phyloP scores from a whole-genome alignment of 257 asterid genomes.

The Ehretia macrophylla region DNA sequence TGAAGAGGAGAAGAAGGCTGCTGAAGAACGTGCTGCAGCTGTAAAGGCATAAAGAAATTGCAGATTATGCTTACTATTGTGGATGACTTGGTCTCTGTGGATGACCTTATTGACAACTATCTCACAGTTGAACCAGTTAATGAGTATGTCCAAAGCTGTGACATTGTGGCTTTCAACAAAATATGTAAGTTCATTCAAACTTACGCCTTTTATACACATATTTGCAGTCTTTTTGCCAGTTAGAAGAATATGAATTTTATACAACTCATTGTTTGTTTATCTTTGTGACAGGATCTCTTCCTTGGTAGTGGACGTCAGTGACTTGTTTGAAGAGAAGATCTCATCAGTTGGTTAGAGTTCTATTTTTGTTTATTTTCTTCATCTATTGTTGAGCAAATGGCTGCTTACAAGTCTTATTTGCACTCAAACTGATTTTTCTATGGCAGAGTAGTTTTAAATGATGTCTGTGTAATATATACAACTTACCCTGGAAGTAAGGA shows the following conservation, averaged over 20 bases:
- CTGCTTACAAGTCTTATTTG: too few relatives aligned
- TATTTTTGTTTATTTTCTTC: neutral
- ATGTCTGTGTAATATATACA: too few relatives aligned
- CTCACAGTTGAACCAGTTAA: conserved; percentile 46
- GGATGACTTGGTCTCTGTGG: conserved; percentile 39
- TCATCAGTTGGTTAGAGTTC: neutral
- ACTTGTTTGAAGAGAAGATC: neutral
- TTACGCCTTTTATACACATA: too few relatives aligned
- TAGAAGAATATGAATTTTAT: too few relatives aligned
- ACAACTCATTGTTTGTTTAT: neutral
- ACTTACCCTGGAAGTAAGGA: too few relatives aligned
- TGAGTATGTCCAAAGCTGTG: conserved; percentile 60
- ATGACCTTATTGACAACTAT: conserved; percentile 23
- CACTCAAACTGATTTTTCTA: neutral
- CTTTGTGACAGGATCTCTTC: conserved; percentile 3
- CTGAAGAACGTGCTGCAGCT: conserved; percentile 94
- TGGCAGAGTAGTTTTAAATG: neutral
- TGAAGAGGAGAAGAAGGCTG: conserved; percentile 92
- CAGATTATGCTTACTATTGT: conserved; percentile 38
- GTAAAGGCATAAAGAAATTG: conserved; percentile 42
- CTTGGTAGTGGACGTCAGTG: neutral
- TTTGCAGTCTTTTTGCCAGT: neutral
- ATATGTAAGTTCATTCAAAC: conserved; percentile 30
- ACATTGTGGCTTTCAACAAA: conserved; percentile 66
- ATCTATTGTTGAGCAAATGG: neutral